phyloP scores from a whole-genome alignment of 1,284 basidiomycete genomes.

The Singerocomus inundabilis region DNA sequence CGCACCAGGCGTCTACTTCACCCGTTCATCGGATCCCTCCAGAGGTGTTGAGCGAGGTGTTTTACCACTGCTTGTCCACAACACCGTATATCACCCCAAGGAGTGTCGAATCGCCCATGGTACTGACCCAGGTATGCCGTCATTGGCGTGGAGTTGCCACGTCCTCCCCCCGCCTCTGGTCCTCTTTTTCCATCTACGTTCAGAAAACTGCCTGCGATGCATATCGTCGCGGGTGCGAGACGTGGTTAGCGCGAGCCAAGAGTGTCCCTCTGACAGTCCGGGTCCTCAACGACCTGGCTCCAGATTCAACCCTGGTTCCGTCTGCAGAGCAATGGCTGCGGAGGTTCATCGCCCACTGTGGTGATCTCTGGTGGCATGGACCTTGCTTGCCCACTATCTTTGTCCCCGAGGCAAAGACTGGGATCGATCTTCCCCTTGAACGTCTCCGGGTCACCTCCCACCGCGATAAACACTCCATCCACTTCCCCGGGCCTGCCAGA shows the following conservation, averaged over 20 bases:
- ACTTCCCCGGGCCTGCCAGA: conserved; percentile 18
- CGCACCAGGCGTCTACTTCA: conserved; percentile 21
- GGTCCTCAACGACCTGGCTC: conserved; percentile 24
- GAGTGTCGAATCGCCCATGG: conserved; percentile 24
- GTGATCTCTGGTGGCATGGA: conserved; percentile 36
- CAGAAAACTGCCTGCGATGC: conserved; percentile 7
- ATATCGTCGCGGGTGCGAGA: conserved; percentile 23
- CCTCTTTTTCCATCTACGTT: conserved; percentile 23
- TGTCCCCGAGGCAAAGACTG: background rate
- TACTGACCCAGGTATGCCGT: conserved; percentile 28
- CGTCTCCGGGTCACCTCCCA: conserved; percentile 25
- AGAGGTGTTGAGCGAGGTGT: conserved; percentile 41
- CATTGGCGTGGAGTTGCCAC: conserved; percentile 28
- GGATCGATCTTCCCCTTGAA: conserved; percentile 9
- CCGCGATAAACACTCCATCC: conserved; percentile 15
- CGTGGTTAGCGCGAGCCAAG: conserved; percentile 32
- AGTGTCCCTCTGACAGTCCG: conserved; percentile 28
- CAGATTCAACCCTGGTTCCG: conserved; percentile 3
- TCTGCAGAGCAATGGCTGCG: conserved; percentile 23
- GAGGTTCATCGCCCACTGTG: conserved; percentile 20
- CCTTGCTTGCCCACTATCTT: conserved; percentile 26
- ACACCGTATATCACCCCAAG: conserved; percentile 27
- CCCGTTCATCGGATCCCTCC: conserved; percentile 34
- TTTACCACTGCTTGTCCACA: conserved; percentile 35
- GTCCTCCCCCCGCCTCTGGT: conserved; percentile 29